phyloP scores from a whole-genome alignment of 2,329 filamentous ascomycete species.

The Chaetomiaceae sp. region DNA sequence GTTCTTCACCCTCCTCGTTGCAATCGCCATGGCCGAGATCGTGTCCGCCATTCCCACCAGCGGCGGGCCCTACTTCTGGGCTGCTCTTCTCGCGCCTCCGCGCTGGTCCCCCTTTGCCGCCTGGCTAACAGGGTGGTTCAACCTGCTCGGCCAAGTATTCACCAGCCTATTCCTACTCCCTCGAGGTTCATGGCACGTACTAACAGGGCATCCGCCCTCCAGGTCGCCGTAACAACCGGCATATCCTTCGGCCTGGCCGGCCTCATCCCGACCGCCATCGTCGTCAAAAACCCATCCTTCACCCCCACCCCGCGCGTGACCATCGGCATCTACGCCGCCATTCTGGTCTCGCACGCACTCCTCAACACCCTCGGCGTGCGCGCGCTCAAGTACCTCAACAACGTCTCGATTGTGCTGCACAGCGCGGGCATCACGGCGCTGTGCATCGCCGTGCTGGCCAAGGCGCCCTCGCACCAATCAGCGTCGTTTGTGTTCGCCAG shows the following conservation, averaged over 20 bases:
- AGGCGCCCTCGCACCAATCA: constrained; percentile 49
- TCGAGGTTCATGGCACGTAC: not conserved
- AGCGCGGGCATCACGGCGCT: constrained; percentile 46
- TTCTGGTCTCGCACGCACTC: constrained; percentile 47
- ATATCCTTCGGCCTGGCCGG: constrained; percentile 37
- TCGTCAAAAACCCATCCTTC: constrained; percentile 33
- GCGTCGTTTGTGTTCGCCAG: constrained; percentile 50
- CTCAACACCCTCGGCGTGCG: constrained; percentile 54
- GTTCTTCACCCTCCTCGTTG: constrained; percentile 50
- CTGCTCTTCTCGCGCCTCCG: constrained; percentile 48
- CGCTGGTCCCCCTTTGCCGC: constrained; percentile 33
- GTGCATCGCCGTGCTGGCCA: constrained; percentile 50
- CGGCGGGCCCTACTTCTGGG: constrained; percentile 57
- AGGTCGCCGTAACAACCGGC: constrained; percentile 36
- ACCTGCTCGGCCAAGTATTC: constrained; percentile 33
- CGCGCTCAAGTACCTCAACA: constrained; percentile 51
- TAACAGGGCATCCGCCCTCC: not conserved
- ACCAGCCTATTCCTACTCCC: too few relatives aligned
- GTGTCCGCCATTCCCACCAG: constrained; percentile 53
- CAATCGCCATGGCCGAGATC: constrained; percentile 52
- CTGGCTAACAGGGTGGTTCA: constrained; percentile 39
- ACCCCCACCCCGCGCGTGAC: constrained; percentile 40
- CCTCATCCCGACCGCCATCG: constrained; percentile 33
- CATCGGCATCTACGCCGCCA: constrained; percentile 54
- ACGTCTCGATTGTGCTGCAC: constrained; percentile 49